Evolutionary conservation across 441 rosid genomes (phyloP).

Genomic region (Pelargonium myrrhifolium): DNA sequence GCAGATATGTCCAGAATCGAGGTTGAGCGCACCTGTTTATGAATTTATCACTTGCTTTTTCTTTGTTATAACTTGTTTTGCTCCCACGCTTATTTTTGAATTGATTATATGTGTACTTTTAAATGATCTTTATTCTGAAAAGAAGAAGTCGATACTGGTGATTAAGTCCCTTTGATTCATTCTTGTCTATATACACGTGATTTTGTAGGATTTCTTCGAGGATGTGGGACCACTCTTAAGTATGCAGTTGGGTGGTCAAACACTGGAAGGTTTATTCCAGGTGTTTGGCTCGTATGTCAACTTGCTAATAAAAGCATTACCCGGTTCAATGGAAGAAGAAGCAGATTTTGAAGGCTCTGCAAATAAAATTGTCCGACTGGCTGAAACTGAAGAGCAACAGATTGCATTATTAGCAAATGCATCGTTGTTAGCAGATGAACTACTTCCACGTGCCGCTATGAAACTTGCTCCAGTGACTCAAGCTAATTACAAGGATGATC

Average conservation of each 20-base stretch:
- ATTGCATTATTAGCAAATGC: slow-evolving; percentile 96
- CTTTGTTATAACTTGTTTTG: too few relatives aligned
- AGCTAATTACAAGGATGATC: slow-evolving; percentile 54
- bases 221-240: slow-evolving; percentile 94
- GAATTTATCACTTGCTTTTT: too few relatives aligned
- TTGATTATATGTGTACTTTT: too few relatives aligned
- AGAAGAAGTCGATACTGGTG: too few relatives aligned
- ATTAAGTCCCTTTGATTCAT: neutral
- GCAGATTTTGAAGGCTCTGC: slow-evolving; percentile 64
- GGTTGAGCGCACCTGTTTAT: too few relatives aligned
- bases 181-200: neutral
- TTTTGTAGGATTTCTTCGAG: slow-evolving; percentile 84
- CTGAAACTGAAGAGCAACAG: slow-evolving; percentile 91
- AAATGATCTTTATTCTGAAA: too few relatives aligned
- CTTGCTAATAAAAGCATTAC: slow-evolving; percentile 85
- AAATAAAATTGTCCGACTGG: slow-evolving; percentile 84
- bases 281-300: slow-evolving; percentile 89
- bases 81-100: too few relatives aligned
- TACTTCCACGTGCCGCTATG: slow-evolving; percentile 97
- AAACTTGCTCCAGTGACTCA: slow-evolving; percentile 70
- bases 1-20: too few relatives aligned
- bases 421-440: slow-evolving; percentile 89
- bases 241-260: slow-evolving; percentile 96
- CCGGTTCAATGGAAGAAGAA: slow-evolving; percentile 86
- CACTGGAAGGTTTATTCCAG: slow-evolving; percentile 84